Evolutionary conservation across 441 rosid species (phyloP), one percentile per base, ranked within the genome.

Genomic region (Erysimum pusillum): DNA sequence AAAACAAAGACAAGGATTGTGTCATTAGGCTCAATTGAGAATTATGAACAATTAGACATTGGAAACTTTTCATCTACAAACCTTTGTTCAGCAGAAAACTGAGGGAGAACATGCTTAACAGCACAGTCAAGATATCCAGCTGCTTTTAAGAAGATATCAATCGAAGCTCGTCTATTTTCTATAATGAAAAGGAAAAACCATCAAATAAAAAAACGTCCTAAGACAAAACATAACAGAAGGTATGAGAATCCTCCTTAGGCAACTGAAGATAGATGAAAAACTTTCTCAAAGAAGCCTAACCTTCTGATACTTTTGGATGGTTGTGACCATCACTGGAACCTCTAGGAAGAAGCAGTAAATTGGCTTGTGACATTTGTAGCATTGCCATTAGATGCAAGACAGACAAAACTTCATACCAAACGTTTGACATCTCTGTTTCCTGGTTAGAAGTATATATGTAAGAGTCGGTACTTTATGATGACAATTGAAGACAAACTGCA

Each of bases 331-430:
- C 96, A 41, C 84, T 76, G 65, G 90, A 90, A 62, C 91, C 85
- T 83, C 95, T 87, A 35, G 98, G 98, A 80, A 91, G 91, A 79
- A 96, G 97, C 61, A 90, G 82, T 73, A 90, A 81, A 82, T 91
- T 96, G 85, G 96, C 97, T 79, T 88, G 94, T 49, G 94, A 90
- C 79, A 96, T 75, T 59, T 77, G 87, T 71, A 91, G 87, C 90
- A 88, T 90, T 17, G 99, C 98, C 99, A 93, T 91, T 82, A 96
- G 84, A 85, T 96, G 99, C 86, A 96, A 85, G 74, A 96, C 97
- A 20, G 99, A 96, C 83, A 96, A 85, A 61, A 91, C 93, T 85
- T 93, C 98, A 67, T 90, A 93, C 98, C 99, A 96, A 67, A 91
- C 88, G 84, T 87, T 90, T 69, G 88, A 84, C 83, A 91, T 87